These are phyloP conservation scores for Tuber brumale DNA, from an alignment of 495 filamentous ascomycete genomes.

Conservation along the genomic window DNA sequence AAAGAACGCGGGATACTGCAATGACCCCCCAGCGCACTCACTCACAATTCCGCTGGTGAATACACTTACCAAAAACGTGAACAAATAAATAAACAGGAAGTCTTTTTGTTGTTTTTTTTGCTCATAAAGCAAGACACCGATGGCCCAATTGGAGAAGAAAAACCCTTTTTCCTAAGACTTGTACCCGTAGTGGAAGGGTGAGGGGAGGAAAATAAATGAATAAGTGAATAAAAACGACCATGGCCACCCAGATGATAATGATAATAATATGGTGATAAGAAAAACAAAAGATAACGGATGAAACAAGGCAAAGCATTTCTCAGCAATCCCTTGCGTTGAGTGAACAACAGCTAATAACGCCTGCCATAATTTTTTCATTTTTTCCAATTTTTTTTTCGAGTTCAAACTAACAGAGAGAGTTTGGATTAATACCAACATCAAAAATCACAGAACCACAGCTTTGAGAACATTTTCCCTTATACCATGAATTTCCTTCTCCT, in stretches of 20 bases:
- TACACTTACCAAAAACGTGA: background rate
- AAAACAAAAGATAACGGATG: background rate
- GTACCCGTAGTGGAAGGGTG: background rate
- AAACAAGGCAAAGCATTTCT: background rate
- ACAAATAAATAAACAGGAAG: background rate
- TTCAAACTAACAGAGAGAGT: background rate
- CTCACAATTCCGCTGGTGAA: too few relatives aligned
- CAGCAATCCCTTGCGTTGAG: background rate
- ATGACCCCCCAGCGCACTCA: too few relatives aligned
- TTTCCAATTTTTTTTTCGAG: background rate
- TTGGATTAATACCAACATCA: background rate
- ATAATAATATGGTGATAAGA: background rate
- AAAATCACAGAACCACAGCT: constrained; percentile 26
- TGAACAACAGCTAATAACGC: background rate
- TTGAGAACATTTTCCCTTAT: constrained; percentile 36
- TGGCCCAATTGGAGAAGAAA: background rate
- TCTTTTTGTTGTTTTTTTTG: background rate
- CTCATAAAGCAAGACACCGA: background rate
- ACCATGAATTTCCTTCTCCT: constrained; percentile 31
- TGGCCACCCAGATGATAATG: background rate
- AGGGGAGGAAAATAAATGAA: background rate
- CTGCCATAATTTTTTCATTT: background rate
- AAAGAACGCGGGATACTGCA: background rate
- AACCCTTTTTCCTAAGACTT: background rate
- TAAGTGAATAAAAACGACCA: background rate